phyloP scores from a whole-genome alignment of 257 asterid genomes.

The Datura wrightii region DNA sequence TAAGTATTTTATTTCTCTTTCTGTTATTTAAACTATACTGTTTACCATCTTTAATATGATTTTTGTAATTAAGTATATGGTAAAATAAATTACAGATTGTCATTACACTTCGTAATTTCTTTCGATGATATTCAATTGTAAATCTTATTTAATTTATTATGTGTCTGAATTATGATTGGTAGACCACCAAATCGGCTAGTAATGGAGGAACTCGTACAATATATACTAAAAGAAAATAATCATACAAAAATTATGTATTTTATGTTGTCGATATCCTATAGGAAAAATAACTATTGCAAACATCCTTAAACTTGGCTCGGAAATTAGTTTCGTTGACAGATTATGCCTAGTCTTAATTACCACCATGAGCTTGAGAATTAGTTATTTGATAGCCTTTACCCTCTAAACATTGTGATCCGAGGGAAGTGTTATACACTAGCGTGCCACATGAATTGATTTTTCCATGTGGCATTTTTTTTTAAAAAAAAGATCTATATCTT shows the following conservation, averaged over 20 bases:
- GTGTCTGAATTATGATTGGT: background rate
- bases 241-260: background rate
- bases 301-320: background rate
- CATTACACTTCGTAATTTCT: background rate
- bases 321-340: too few relatives aligned
- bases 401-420: background rate
- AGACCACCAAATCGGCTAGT: background rate
- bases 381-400: too few relatives aligned
- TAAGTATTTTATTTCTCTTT: background rate
- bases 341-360: too few relatives aligned
- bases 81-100: conserved; percentile 17
- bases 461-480: background rate
- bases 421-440: background rate
- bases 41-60: background rate
- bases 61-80: conserved; percentile 30
- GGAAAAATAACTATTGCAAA: background rate
- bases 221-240: background rate
- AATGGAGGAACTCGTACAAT: background rate
- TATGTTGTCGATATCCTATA: too few relatives aligned
- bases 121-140: background rate
- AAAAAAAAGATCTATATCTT: background rate
- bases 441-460: background rate
- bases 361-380: too few relatives aligned
- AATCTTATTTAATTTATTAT: background rate
- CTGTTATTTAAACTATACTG: conserved; percentile 2